These are phyloP conservation scores for Aspergillus neotritici DNA, from an alignment of 2,329 filamentous ascomycete species.

Conservation along the genomic window DNA sequence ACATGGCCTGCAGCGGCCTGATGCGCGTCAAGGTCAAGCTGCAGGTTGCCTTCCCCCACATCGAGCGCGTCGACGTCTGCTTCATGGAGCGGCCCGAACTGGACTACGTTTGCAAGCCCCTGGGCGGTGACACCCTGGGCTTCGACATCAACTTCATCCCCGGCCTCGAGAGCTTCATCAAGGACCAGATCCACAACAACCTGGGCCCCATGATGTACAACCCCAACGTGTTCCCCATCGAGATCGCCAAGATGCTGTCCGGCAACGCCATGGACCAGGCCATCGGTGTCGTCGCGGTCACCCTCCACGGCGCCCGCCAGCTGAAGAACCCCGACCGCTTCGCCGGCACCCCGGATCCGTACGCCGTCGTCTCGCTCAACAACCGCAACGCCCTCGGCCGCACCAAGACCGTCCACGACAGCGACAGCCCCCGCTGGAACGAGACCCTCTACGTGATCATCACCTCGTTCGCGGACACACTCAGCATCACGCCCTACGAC, in stretches of 20 bases:
- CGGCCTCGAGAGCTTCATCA: constrained; percentile 86
- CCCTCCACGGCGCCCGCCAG: constrained; percentile 82
- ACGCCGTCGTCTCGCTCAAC: constrained; percentile 79
- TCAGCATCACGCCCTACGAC: constrained; percentile 82
- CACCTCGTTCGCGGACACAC: constrained; percentile 78
- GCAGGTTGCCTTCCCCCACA: constrained; percentile 89
- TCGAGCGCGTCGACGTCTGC: constrained; percentile 90
- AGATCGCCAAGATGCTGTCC: constrained; percentile 96
- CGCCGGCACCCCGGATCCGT: constrained; percentile 84
- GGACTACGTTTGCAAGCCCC: constrained; percentile 95
- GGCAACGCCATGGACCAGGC: constrained; percentile 92
- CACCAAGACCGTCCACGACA: constrained; percentile 84
- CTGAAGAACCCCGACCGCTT: constrained; percentile 96
- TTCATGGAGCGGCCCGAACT: constrained; percentile 85
- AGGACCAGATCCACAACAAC: constrained; percentile 92
- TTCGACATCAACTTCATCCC: constrained; percentile 99
- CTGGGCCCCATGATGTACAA: constrained; percentile 96
- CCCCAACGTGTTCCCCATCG: constrained; percentile 95
- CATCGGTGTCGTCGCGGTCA: constrained; percentile 87
- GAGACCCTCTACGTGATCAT: constrained; percentile 95
- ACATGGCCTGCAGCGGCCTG: constrained; percentile 91
- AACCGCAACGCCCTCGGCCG: constrained; percentile 72
- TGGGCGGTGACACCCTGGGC: constrained; percentile 89
- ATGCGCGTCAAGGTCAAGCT: constrained; percentile 98
- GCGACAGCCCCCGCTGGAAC: constrained; percentile 84